Evolutionary conservation across 75 land plant genomes (phyloP).

Genomic region (Chamaecyparis obtusa): DNA sequence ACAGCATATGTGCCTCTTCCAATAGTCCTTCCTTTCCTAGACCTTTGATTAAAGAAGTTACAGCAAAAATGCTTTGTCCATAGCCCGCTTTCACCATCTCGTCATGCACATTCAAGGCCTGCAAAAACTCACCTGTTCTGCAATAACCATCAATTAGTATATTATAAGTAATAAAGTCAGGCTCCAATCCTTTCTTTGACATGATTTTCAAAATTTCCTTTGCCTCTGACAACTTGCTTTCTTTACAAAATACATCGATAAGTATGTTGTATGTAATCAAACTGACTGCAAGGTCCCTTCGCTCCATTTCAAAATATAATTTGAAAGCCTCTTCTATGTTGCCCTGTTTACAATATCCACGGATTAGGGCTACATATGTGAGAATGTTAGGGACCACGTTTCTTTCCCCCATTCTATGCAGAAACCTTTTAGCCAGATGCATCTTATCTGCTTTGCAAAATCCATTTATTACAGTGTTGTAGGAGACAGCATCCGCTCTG

Average conservation of each 20-base stretch:
- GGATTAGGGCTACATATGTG: constrained; percentile 24
- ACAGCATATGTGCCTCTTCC: constrained; percentile 28
- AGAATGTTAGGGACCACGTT: constrained; percentile 24
- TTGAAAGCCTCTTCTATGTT: constrained; percentile 33
- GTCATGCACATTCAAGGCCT: constrained; percentile 41
- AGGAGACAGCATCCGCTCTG: constrained; percentile 41
- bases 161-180: constrained; percentile 34
- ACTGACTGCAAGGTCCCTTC: constrained; percentile 21
- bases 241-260: constrained; percentile 37
- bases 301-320: constrained; percentile 27
- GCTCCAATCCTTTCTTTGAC: constrained; percentile 25
- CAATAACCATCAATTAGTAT: constrained; percentile 44
- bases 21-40: constrained; percentile 41
- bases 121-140: constrained; percentile 30
- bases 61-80: constrained; percentile 32
- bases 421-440: constrained; percentile 15
- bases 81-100: constrained; percentile 43
- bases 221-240: constrained; percentile 40
- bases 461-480: constrained; percentile 50
- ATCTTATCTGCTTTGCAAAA: constrained; percentile 33
- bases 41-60: constrained; percentile 40
- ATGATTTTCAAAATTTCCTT: constrained; percentile 34
- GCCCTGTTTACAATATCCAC: constrained; percentile 35
- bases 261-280: constrained; percentile 27
- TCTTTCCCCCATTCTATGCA: constrained; percentile 34